Base-by-base conservation (phyloP, 2,329 filamentous ascomycete genomes). In the Biscogniauxia sp. region DNA sequence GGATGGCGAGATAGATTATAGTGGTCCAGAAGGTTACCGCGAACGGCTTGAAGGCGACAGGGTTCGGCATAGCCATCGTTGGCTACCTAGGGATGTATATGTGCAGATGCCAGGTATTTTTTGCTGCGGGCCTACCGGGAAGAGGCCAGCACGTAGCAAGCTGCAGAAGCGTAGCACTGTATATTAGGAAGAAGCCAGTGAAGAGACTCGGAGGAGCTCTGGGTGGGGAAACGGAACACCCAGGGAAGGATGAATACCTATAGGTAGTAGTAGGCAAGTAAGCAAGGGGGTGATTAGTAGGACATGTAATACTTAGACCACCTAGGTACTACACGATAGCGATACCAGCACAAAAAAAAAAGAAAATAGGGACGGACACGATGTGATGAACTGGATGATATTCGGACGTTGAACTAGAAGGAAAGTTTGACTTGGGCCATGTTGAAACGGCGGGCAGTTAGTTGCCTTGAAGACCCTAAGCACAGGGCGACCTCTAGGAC, bases 21-120 rank as follows among this genome's bases (percentile, higher is more conserved):
- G 87, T 87, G 51, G 88, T 89, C 80, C 93, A 89, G 73, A 97
- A 82, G 41, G 91, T 93, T 61, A 98, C 94, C 55, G 92, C 88
- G 65, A 86, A 82, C 26, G 92, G 90, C 63, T 86, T 87, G 77
- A 98, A 99, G 62, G 88, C 88, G 71, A 97, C 79, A 1, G 85
- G 85, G 64, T 87, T 88, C 57, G 66, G 65, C 26, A 69, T 52
- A 56, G 64, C 66, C 71, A 73, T 73, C 63, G 60, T 62, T 63
- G 63, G 64, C 11, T 32, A 32, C 28, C 57, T 58, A 23, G 23
- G 59, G 51, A 45, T 25, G 9, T 32, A 32, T 32, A 19, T 53
- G 20, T 59, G 50, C 53, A 32, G 28, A 5, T 51, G 50, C 50
- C 23, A 25, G n/a, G n/a, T n/a, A n/a, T n/a, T n/a, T 51, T 32